A percentile compares a stretch with the other conserved stretches of the same genome.
Evolutionary conservation across 1,284 basidiomycete genomes (phyloP).

Genomic region (Cronartium quercuum): DNA sequence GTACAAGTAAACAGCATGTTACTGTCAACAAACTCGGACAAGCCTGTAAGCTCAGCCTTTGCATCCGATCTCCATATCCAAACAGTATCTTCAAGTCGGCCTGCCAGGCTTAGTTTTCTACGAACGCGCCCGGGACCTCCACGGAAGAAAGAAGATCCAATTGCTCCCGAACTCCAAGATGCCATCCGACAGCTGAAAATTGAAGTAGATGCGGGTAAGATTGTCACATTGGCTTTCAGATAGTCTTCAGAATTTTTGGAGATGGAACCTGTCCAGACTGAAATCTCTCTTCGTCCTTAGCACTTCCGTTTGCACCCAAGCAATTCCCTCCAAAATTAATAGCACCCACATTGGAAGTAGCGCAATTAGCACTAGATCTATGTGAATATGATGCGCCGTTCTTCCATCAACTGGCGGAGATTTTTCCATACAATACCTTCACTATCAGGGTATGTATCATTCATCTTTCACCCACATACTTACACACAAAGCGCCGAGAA

Average conservation of each 20-base stretch:
- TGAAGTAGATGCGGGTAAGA: conserved; percentile 32
- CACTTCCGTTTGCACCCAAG: conserved; percentile 38
- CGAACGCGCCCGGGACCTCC: conserved; percentile 12
- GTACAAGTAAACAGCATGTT: too few species aligned
- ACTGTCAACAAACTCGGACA: too few species aligned
- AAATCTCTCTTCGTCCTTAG: not conserved
- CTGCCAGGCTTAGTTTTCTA: conserved; percentile 6
- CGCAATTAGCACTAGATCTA: conserved; percentile 69
- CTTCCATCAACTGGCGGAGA: conserved; percentile 73
- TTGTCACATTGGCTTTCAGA: not conserved
- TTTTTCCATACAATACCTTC: conserved; percentile 90
- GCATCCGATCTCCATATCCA: too few species aligned
- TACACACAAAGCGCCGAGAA: not conserved
- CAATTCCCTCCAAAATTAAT: conserved; percentile 82
- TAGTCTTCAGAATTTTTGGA: not conserved
- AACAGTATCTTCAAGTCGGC: not conserved
- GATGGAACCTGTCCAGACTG: too few species aligned
- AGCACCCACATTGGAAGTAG: conserved; percentile 63
- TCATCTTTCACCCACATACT: conserved; percentile 23
- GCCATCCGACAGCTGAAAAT: conserved; percentile 22
- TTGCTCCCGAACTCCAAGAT: not conserved
- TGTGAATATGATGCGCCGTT: conserved; percentile 87
- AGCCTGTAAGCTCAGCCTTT: too few species aligned
- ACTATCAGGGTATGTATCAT: conserved; percentile 47
- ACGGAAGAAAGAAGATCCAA: conserved; percentile 8